Conservation (phyloP, 805 yeast genomes). For the Lachancea nothofagi region DNA sequence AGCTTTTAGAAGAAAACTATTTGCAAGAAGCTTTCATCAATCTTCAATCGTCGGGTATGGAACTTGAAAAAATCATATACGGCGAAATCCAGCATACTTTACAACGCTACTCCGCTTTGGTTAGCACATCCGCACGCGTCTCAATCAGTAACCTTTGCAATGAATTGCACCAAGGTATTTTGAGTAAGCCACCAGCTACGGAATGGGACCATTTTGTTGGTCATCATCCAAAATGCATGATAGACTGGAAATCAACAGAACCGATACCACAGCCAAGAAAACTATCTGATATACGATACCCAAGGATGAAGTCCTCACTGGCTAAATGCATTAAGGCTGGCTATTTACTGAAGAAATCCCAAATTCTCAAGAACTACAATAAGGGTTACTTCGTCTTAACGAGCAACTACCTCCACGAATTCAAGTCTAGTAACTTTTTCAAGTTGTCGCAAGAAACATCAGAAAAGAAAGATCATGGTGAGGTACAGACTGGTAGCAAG, state of each 20-base stretch:
- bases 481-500: constrained; percentile 24
- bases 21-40: constrained; percentile 60
- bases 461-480: constrained; percentile 13
- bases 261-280: constrained; percentile 41
- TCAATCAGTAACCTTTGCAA: constrained; percentile 48
- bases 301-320: constrained; percentile 46
- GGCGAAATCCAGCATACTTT: constrained; percentile 56
- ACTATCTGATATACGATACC: constrained; percentile 47
- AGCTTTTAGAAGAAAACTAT: constrained; percentile 55
- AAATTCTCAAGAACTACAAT: constrained; percentile 54
- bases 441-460: constrained; percentile 13
- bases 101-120: constrained; percentile 44
- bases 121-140: constrained; percentile 49
- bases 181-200: constrained; percentile 49
- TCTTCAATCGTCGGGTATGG: constrained; percentile 59
- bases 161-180: constrained; percentile 41
- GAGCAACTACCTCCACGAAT: constrained; percentile 62
- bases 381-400: constrained; percentile 63
- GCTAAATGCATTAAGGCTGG: constrained; percentile 57
- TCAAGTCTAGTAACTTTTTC: constrained; percentile 39
- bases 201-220: constrained; percentile 69
- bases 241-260: constrained; percentile 35
- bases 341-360: constrained; percentile 52
- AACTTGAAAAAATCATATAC: constrained; percentile 58
- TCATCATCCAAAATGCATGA: constrained; percentile 38